Conservation (phyloP, 2,329 filamentous ascomycete species). For the Paracoccidioides lutzii region DNA sequence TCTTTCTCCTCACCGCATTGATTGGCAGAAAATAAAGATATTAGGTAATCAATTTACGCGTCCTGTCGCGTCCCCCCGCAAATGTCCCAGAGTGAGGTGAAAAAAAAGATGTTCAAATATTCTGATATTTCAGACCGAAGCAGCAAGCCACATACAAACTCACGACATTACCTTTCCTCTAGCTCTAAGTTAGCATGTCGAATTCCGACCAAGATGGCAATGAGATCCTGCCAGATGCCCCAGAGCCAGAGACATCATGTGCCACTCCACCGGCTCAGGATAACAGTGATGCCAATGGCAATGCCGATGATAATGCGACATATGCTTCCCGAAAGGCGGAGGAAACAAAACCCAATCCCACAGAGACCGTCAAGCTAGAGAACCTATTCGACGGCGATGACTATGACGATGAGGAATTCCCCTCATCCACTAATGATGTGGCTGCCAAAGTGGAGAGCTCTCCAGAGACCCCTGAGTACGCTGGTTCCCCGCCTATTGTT, state of each 20-base stretch:
- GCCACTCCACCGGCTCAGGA: no score
- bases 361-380: constrained; percentile 37
- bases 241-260: neutral
- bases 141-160: neutral
- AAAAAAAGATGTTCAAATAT: no score
- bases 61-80: neutral
- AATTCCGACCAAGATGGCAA: neutral
- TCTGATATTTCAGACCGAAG: neutral
- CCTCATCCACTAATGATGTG: constrained; percentile 39
- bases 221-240: neutral
- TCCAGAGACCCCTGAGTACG: constrained; percentile 12
- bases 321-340: constrained; percentile 9
- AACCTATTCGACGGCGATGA: constrained; percentile 49
- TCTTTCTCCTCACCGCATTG: no score
- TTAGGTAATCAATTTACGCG: neutral
- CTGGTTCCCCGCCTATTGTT: constrained; percentile 10
- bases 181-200: neutral
- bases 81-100: no score
- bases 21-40: no score
- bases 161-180: no score
- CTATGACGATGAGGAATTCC: constrained; percentile 43
- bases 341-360: constrained; percentile 18
- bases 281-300: neutral
- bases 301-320: neutral
- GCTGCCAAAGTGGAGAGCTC: constrained; percentile 31